Evolutionary conservation across 257 asterid genomes (phyloP).

Genomic region (Hygrophila difformis): DNA sequence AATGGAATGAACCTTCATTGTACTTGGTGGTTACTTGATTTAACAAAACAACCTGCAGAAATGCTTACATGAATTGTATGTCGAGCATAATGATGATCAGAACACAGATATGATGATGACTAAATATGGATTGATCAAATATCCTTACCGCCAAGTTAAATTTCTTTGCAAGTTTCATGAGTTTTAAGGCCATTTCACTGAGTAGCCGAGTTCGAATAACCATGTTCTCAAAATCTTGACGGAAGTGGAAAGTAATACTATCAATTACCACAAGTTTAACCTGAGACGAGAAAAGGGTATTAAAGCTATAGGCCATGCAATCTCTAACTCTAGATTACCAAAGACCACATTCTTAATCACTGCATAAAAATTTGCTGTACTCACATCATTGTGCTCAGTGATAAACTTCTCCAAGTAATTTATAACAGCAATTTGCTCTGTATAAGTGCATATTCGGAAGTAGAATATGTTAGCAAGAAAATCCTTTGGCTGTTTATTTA

Average conservation of each 20-base stretch:
- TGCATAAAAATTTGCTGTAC: slow-evolving; percentile 22
- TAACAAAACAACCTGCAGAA: slow-evolving; percentile 65
- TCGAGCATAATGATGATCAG: slow-evolving; percentile 6
- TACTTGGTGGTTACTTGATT: slow-evolving; percentile 91
- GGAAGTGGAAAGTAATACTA: slow-evolving; percentile 94
- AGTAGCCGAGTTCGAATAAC: slow-evolving; percentile 86
- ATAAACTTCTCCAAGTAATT: slow-evolving; percentile 82
- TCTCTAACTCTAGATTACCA: slow-evolving; percentile 9
- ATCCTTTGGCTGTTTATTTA: slow-evolving; percentile 44
- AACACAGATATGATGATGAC: too few species aligned
- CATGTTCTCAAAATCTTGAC: slow-evolving; percentile 94
- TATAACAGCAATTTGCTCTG: slow-evolving; percentile 82
- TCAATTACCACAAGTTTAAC: slow-evolving; percentile 74
- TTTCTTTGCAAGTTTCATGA: slow-evolving; percentile 87
- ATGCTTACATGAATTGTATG: slow-evolving; percentile 7
- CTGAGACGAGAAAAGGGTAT: slow-evolving; percentile 30
- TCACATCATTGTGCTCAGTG: slow-evolving; percentile 76
- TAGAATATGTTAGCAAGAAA: slow-evolving; percentile 73
- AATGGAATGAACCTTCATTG: slow-evolving; percentile 70
- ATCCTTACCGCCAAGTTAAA: slow-evolving; percentile 69
- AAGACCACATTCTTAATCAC: slow-evolving; percentile 1
- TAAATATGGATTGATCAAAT: too few species aligned
- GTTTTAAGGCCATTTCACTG: slow-evolving; percentile 74
- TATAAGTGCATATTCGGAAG: slow-evolving; percentile 83
- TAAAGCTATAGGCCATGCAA: slow-evolving; percentile 9